Base-by-base conservation (phyloP, 345 rosid genomes). In the Ceriops decandra region DNA sequence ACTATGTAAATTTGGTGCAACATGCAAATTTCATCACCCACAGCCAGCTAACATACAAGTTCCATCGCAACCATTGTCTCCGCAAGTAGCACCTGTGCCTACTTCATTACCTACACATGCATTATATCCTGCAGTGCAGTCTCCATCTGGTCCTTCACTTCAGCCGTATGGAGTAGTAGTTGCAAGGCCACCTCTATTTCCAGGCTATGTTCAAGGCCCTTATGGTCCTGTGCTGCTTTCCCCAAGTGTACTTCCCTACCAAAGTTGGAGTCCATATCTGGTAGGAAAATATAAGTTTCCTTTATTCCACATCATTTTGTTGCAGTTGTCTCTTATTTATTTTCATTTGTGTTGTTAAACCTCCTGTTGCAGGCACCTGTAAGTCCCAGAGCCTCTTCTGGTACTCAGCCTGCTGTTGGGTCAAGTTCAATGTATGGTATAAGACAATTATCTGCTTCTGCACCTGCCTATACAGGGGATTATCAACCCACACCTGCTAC, bases 21-120 rank as follows among this genome's bases (percentile, higher is more conserved):
- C 97, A 0, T 92, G 98, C 74, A 91, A 91, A 73, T 95, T 86
- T 72, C 85, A 92, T 78, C 99, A 95, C 76, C 97, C 99, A 2
- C 85, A 74, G 42, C 89, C 90, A 47, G 83, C 81, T 7, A 81
- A 82, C 54, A 33, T 80, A 21, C 90, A 81, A 60, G 69, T 81
- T 73, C 86, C 85, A 60, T 63, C 79, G 3, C 92, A 79, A 56
- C 69, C 93, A 71, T 74, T 75, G 4, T 68, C 86, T 17, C 77
- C 86, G 21, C 90, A 82, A 78, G 82, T 79, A 68, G 77, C 84
- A 52, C 82, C 85, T 26, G 30, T 72, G 62, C 88, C 85, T 54
- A 30, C 80, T 10, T 80, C 84, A 13, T 63, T 81, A 58, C 80
- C 85, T 52, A 81, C 90, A 80, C 86, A 89, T 81, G 35, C 85